Base-by-base conservation (phyloP, 345 rosid species). In the Rhodomyrtus tomentosa region DNA sequence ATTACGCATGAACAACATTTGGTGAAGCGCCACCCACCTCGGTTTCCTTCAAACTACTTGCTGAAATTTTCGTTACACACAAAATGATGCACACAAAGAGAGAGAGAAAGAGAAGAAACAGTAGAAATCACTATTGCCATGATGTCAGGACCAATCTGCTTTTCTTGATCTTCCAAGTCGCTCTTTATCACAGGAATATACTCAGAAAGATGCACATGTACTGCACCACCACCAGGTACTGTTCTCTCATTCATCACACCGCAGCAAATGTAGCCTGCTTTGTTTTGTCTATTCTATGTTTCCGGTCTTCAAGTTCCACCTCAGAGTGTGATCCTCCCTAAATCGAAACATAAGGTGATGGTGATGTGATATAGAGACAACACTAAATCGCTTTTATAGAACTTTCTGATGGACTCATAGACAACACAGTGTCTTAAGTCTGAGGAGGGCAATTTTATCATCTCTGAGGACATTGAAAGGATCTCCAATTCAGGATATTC, bases 231-330 rank as follows among this genome's bases (percentile, higher is more conserved):
- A 73, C 99, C 99, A 53, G 99, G 98, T 52, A 94, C 95, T 84
- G 95, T 90, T 81, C 99, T 98, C 90, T 95, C 98, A 76, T 93
- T 91, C 92, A 96, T 91, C 79, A 98, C 99, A 85, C 90, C 79
- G 99, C 99, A 85, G 99, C 98, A 89, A 93, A 95, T 52, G 99
- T 95, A 48, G 98, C 96, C 50, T 95, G 92, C 89, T 96, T 96
- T 7, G 98, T 96, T 88, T 96, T 98, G 87, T 94, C 98, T 82
- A 96, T 91, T 88, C 94, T 93, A 85, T 95, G 98, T 89, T 95
- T 96, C 85, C 92, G 91, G 84, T 96, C 99, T 90, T 94, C 99
- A 55, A 96, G 96, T 88, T 96, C 99, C 76, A 88, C 90, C 85
- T 95, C 99, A 29, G 98, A 94, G 87, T 94, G 93, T 50, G 96